A percentile compares a stretch with the other conserved stretches of the same genome.
Evolutionary conservation across 306 rosid species (phyloP).

Genomic region (Rosa lucieae): DNA sequence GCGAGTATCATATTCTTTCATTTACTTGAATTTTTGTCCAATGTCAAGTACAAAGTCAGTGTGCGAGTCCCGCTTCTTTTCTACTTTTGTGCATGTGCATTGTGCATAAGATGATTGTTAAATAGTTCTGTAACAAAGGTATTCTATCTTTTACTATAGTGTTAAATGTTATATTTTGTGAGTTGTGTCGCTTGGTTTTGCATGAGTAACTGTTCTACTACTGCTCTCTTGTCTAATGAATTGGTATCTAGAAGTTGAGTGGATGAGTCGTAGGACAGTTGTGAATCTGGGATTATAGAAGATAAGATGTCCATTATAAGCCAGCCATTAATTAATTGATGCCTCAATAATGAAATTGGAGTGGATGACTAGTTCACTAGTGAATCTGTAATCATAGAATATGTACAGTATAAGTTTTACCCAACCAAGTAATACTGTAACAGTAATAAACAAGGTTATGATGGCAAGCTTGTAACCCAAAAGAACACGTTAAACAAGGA

Average conservation of each 20-base stretch:
- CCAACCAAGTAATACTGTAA: not conserved
- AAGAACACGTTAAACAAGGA: too few relatives aligned
- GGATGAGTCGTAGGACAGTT: too few relatives aligned
- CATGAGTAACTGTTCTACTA: not conserved
- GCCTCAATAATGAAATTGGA: too few relatives aligned
- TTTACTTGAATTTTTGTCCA: slow-evolving; percentile 7
- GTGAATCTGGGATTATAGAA: too few relatives aligned
- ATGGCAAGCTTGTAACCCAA: too few relatives aligned
- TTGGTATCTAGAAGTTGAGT: not conserved
- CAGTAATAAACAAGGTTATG: too few relatives aligned
- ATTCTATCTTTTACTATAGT: not conserved
- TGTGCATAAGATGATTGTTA: not conserved
- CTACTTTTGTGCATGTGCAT: not conserved
- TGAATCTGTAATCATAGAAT: too few relatives aligned
- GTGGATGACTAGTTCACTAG: too few relatives aligned
- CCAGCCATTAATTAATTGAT: too few relatives aligned
- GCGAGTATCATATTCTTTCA: slow-evolving; percentile 24
- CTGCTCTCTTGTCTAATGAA: not conserved
- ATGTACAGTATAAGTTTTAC: not conserved
- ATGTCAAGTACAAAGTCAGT: slow-evolving; percentile 9
- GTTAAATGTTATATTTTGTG: too few relatives aligned
- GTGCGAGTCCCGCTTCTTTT: not conserved
- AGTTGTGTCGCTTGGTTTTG: not conserved
- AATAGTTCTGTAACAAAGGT: not conserved
- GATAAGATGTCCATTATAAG: too few relatives aligned